Conservation (phyloP, 768 basidiomycete genomes). For the Tylopilus sp. region DNA sequence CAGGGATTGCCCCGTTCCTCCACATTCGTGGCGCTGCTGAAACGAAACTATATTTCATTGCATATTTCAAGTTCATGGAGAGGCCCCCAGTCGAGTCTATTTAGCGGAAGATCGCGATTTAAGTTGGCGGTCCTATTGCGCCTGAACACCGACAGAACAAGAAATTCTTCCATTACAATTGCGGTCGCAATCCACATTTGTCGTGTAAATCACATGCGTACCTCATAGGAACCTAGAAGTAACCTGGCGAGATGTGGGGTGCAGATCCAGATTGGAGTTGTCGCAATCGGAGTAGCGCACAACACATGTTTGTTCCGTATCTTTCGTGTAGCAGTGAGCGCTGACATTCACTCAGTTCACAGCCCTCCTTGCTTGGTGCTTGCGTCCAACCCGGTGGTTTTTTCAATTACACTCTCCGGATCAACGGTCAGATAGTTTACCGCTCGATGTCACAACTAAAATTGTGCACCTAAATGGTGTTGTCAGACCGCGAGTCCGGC, state of each 20-base stretch:
- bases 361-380: constrained; percentile 6
- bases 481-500: background rate
- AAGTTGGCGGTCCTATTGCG: constrained; percentile 1
- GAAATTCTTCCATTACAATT: constrained; percentile 13
- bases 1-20: constrained; percentile 19
- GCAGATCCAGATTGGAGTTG: constrained; percentile 14
- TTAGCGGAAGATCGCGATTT: constrained; percentile 14
- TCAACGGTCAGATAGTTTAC: constrained; percentile 8
- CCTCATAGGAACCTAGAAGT: constrained; percentile 2
- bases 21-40: constrained; percentile 6
- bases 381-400: constrained; percentile 3
- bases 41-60: constrained; percentile 11
- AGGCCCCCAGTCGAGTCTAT: constrained; percentile 3
- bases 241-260: constrained; percentile 19
- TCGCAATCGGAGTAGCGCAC: constrained; percentile 1
- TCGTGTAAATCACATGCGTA: constrained; percentile 12
- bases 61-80: constrained; percentile 5
- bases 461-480: constrained; percentile 15
- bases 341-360: constrained; percentile 11
- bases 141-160: constrained; percentile 8
- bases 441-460: constrained; percentile 17
- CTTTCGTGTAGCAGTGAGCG: constrained; percentile 6
- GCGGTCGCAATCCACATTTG: constrained; percentile 6
- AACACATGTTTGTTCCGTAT: constrained; percentile 6
- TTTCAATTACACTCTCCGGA: constrained; percentile 1